Conservation (phyloP, 169 alveolate genomes). For the Plasmodium ovale region DNA sequence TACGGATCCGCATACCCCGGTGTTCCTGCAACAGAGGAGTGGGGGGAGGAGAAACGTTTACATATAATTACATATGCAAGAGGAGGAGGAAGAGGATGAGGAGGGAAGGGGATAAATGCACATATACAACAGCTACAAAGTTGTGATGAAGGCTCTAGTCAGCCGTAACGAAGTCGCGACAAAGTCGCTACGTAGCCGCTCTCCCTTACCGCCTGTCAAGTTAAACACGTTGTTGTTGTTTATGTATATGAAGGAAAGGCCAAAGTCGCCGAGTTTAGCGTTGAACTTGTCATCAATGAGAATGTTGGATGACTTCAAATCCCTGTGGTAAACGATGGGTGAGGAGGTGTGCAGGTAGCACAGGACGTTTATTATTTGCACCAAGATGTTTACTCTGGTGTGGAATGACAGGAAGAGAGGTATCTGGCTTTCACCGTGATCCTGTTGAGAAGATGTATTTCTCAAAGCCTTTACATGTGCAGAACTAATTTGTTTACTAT, state of each 20-base stretch:
- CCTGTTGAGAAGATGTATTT: background rate
- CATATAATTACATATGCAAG: background rate
- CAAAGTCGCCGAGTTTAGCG: conserved; percentile 82
- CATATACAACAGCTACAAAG: no score
- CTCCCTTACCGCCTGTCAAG: conserved; percentile 59
- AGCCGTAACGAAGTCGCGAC: no score
- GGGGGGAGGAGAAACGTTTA: background rate
- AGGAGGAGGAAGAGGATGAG: background rate
- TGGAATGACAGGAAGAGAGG: conserved; percentile 39
- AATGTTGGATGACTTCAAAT: conserved; percentile 81
- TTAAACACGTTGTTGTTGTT: conserved; percentile 56
- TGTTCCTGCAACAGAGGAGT: conserved; percentile 14
- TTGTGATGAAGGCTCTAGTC: no score
- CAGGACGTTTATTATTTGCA: conserved; percentile 54
- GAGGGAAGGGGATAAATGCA: background rate
- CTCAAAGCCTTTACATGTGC: background rate
- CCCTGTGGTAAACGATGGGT: conserved; percentile 80
- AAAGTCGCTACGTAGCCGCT: no score
- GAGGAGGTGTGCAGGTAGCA: conserved; percentile 67
- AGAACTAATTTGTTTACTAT: background rate
- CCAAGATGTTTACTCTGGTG: conserved; percentile 46
- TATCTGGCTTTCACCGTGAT: background rate
- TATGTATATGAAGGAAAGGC: conserved; percentile 71
- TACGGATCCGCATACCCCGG: conserved; percentile 75
- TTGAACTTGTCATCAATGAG: conserved; percentile 82